These are phyloP conservation scores for Gautieria morchelliformis DNA, from an alignment of 768 basidiomycete species.

Conservation along the genomic window DNA sequence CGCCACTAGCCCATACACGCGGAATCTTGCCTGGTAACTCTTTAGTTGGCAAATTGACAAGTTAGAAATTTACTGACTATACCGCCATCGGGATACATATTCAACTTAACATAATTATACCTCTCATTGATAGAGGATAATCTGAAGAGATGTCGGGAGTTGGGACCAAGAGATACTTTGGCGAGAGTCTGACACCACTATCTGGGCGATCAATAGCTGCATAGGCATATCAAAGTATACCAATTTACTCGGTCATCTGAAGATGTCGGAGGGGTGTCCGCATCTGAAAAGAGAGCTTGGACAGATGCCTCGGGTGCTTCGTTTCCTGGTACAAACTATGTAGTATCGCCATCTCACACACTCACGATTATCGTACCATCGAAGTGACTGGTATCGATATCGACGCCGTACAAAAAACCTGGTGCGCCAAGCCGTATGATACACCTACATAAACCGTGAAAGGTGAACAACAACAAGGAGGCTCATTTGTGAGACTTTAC, in stretches of 20 bases:
- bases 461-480: too few relatives aligned
- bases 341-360: background rate
- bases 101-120: constrained; percentile 76
- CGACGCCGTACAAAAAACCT: constrained; percentile 69
- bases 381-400: constrained; percentile 94
- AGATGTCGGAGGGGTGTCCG: constrained; percentile 23
- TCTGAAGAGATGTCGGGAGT: constrained; percentile 81
- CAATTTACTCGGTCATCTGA: background rate
- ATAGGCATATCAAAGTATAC: background rate
- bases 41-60: constrained; percentile 6
- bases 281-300: constrained; percentile 30
- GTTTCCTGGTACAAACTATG: constrained; percentile 44
- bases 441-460: constrained; percentile 46
- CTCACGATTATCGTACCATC: constrained; percentile 42
- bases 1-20: constrained; percentile 76
- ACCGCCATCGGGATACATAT: constrained; percentile 96
- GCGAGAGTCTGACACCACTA: constrained; percentile 83
- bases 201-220: background rate
- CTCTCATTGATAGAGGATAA: constrained; percentile 36
- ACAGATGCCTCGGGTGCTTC: constrained; percentile 81
- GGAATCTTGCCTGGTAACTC: constrained; percentile 69
- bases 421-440: constrained; percentile 81
- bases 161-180: constrained; percentile 66
- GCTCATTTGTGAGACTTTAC: constrained; percentile 27
- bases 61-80: constrained; percentile 49